Base-by-base conservation (phyloP, 768 basidiomycete genomes). In the Serpula lacrymans region DNA sequence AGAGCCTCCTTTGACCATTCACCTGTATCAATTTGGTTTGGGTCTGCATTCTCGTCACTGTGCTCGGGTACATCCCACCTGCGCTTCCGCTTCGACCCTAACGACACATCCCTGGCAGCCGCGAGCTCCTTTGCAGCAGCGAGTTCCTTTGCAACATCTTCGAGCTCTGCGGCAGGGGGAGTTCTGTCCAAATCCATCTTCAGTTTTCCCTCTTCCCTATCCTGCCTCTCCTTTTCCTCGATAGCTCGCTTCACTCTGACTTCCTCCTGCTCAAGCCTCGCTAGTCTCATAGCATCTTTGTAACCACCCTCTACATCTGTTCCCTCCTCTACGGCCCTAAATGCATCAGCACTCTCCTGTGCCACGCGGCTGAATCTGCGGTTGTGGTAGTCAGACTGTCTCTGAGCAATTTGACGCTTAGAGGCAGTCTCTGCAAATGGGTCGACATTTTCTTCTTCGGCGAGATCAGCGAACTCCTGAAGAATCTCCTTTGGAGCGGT, bases 361-460 rank as follows among this genome's bases (percentile, higher is more conserved):
- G 84, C 85, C 44, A 84, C 78, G 36, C 96, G 83, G 53, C 77
- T 79, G 62, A 97, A 97, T 29, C 93, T 80, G 43, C 93, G 80
- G 55, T 86, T 82, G 60, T 98, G 95, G 58, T 98, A 99, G 59
- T 96, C 95, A 37, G 83, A 87, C 69, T 97, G 91, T 37, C 95
- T 78, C 27, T 88, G 74, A 17, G 94, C 89, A 58, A 98, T 90
- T 71, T 97, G 95, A 45, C 89, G 88, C 56, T 88, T 84, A 41
- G 84, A 86, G 36, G 93, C 88, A 10, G 91, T 94, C 68, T 94
- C 92, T 37, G 88, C 89, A 55, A 91, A 91, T 16, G 88, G 89
- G 60, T 94, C 89, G 56, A 88, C 63, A 64, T 94, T 77, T 56
- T 97, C 95, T 57, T 93, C 91, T 54, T 97, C 94, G 12, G 90